Evolutionary conservation across 2,329 filamentous ascomycete genomes (phyloP).

Genomic region (Rasamsonia emersonii): DNA sequence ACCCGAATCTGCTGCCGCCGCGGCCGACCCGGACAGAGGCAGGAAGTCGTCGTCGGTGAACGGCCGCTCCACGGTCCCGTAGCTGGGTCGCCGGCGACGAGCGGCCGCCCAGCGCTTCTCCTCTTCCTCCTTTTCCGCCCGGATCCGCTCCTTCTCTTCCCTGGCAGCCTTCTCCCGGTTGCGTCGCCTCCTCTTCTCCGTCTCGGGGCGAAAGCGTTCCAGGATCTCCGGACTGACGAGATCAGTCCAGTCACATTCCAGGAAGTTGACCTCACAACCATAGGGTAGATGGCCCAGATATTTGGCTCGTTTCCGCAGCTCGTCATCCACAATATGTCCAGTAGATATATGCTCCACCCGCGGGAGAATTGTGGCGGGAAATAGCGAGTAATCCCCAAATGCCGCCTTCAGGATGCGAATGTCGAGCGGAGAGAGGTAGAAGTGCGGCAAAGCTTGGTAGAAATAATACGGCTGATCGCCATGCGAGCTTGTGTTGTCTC

Average conservation of each 20-base stretch:
- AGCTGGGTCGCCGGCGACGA: conserved; percentile 51
- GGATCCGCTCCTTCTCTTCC: conserved; percentile 75
- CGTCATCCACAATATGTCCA: conserved; percentile 79
- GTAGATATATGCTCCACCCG: conserved; percentile 83
- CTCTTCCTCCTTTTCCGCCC: conserved; percentile 72
- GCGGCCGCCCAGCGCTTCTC: conserved; percentile 60
- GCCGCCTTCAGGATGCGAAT: conserved; percentile 87
- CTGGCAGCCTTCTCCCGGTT: conserved; percentile 75
- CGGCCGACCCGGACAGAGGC: conserved; percentile 42
- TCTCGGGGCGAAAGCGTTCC: conserved; percentile 66
- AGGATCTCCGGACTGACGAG: conserved; percentile 68
- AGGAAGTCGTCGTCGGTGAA: conserved; percentile 57
- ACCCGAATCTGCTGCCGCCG: conserved; percentile 16
- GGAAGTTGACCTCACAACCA: conserved; percentile 82
- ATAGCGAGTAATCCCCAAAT: conserved; percentile 72
- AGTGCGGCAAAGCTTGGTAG: conserved; percentile 77
- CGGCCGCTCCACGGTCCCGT: conserved; percentile 36
- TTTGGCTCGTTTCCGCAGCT: conserved; percentile 71
- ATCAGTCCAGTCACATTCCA: conserved; percentile 94
- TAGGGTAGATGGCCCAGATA: conserved; percentile 80
- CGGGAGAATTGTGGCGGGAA: conserved; percentile 78
- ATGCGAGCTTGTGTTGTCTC: conserved; percentile 32
- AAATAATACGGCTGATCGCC: conserved; percentile 64
- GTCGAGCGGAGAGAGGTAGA: conserved; percentile 82
- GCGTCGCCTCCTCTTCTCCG: conserved; percentile 64